Evolutionary conservation across 2,329 filamentous ascomycete genomes (phyloP).

Genomic region (Pyrenochaeta sp.): DNA sequence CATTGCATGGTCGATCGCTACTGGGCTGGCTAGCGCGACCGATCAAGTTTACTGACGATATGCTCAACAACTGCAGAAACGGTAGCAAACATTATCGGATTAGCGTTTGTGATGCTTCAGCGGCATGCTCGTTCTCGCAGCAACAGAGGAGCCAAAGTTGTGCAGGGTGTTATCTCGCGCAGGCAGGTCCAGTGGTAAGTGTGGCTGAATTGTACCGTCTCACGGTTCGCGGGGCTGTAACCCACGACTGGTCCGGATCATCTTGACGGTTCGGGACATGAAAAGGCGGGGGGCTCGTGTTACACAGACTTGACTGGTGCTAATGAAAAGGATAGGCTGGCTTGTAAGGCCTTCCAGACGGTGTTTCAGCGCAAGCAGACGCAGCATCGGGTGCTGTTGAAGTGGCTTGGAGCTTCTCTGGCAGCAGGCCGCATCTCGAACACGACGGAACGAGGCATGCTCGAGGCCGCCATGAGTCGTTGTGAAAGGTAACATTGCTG

Average conservation of each 20-base stretch:
- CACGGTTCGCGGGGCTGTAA: slow-evolving; percentile 27
- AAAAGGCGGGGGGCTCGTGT: slow-evolving; percentile 29
- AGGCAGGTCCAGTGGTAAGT: slow-evolving; percentile 70
- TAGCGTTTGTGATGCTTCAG: slow-evolving; percentile 71
- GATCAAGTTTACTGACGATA: slow-evolving; percentile 26
- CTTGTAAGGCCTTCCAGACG: slow-evolving; percentile 72
- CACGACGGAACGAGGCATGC: slow-evolving; percentile 39
- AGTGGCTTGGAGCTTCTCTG: slow-evolving; percentile 67
- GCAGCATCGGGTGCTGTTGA: slow-evolving; percentile 68
- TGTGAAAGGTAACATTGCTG: slow-evolving; percentile 5
- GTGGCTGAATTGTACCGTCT: slow-evolving; percentile 39
- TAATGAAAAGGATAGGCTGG: slow-evolving; percentile 62
- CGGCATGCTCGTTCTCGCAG: slow-evolving; percentile 57
- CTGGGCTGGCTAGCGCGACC: slow-evolving; percentile 14
- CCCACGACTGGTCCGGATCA: slow-evolving; percentile 17
- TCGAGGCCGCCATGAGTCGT: slow-evolving; percentile 34
- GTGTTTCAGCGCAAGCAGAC: slow-evolving; percentile 78
- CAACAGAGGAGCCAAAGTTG: slow-evolving; percentile 33
- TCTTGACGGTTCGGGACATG: slow-evolving; percentile 23
- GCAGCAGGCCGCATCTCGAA: slow-evolving; percentile 34
- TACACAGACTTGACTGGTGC: slow-evolving; percentile 13
- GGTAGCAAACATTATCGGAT: slow-evolving; percentile 70
- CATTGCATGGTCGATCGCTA: slow-evolving; percentile 25
- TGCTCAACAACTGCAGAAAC: slow-evolving; percentile 59
- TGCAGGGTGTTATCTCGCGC: slow-evolving; percentile 63